Evolutionary conservation across 208 protist species (phyloP), one percentile per base, ranked within the genome.

Genomic region (Trypanosoma avium): DNA sequence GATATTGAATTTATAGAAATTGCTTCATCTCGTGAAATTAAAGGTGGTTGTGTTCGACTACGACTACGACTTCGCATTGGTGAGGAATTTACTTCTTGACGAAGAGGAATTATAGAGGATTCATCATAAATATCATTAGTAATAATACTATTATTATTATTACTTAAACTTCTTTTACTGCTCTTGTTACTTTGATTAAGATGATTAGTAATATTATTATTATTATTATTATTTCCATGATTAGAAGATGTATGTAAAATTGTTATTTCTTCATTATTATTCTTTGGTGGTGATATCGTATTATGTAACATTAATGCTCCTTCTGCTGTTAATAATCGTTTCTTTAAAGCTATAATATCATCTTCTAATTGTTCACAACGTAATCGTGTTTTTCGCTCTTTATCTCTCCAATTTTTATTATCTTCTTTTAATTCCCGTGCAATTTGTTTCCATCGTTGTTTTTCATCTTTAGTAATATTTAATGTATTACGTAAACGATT

Each of bases 311-410:
- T 53, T 40, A 62, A 53, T 2, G 42, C 61, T 6, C 65, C 35
- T 67, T 86, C 73, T 4, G 58, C 40, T 17, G 73, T 56, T 47
- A 76, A 77, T 19, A 82, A 40, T n/a, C 67, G 71, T 67, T 87
- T 83, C 71, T 87, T 87, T 30, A 87, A 73, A 22, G 61, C 64
- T 19, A 79, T 48, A 30, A 70, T 72, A 50, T 76, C 70, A 40
- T 71, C 64, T 58, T 84, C 71, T 8, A 87, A 63, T 6, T 72
- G 73, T 27, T 55, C 69, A n/a, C 74, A 65, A 21, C 61, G 59
- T 5, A 42, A 50, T 43, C 73, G 52, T 12, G 67, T 33, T 6
- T 19, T 54, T 1, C 43, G 42, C 21, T 45, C 61, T 40, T n/a
- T 60, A 55, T 38, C 63, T 52, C 26, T 32, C 65, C 46, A 57